Base-by-base conservation (phyloP, 1,284 basidiomycete genomes). In the Phellopilus nigrolimitatus region DNA sequence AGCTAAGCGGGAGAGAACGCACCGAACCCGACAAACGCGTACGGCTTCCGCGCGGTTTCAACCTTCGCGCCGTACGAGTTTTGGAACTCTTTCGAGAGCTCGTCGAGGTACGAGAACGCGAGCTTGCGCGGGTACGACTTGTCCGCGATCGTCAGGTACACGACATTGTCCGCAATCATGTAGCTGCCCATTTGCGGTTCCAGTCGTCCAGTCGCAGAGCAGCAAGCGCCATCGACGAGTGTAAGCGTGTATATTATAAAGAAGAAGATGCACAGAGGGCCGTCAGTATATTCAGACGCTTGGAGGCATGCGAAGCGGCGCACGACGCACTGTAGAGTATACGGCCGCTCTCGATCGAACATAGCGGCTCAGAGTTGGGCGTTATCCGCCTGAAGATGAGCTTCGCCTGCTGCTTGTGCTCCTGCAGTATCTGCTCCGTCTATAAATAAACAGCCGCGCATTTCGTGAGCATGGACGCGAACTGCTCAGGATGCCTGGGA, bases 361-460 rank as follows among this genome's bases (percentile, higher is more conserved):
- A 97, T 27, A 89, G 80, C 12, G 94, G 91, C 67, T 99, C 97
- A 17, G 91, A 88, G 63, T 95, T 93, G 34, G 93, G 83, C 28
- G 88, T 91, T 66, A 99, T 85, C 42, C 95, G 84, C 52, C 95
- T 80, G 66, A 98, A 97, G 63, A 99, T 88, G 61, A 98, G 80
- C 70, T 99, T 99, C 43, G 94, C 85, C 67, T 99, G 95, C 63
- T 98, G 95, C 68, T 98, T 99, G 78, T 97, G 93, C 70, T 98
- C 95, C 61, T 94, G 91, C 43, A 99, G 75, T 53, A 88, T 80
- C 63, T 88, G 84, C 68, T 97, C 95, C 57, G 90, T 95, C 92
- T 97, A 64, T 54, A 25, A 25, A 49, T 3, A 37, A 15, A 9
- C 24, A 53, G 40, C 17, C n/a, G 19, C 15, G n/a, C n/a, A 15